Base-by-base conservation (phyloP, 257 asterid genomes). In the Petunia axillaris region DNA sequence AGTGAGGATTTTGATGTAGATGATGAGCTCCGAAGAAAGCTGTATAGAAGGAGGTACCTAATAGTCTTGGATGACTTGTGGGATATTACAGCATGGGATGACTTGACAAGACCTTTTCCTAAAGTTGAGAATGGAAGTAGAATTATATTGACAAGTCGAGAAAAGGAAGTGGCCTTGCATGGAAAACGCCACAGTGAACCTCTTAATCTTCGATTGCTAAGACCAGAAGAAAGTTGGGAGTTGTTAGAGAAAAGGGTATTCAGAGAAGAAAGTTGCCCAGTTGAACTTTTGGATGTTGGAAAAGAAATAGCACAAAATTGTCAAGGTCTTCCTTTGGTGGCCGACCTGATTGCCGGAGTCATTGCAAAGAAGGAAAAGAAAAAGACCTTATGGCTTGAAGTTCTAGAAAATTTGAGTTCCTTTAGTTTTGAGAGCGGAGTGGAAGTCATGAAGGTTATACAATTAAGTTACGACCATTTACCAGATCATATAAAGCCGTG, bases 31-130 rank as follows among this genome's bases (percentile, higher is more conserved):
- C 5, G 67, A 35, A 54, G 6, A 25, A 8, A 38, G 5, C 46
- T 83, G 8, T 13, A 2, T 2, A 76, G 54, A 7, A 36, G 16
- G 63, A 76, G 70, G n/a, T 84, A 84, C 13, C 62, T 84, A 3
- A 68, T 77, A 4, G 87, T 84, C 11, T 11, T 84, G 57, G 86
- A 83, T 80, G 86, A 83, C 81, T 5, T 80, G 1, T 80, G 86
- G 86, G 40, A 62, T 11, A 64, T 5, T 16, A 25, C 59, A 35
- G 75, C 75, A 0, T 83, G 86, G 86, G 64, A 83, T 52, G 65
- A 25, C 8, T 11, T 83, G 16, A 79, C 38, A 5, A 39, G 5
- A 0, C 16, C 44, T 46, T 64, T 83, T 57, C 81, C 81, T 0
- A 15, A 79, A 2, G 5, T n/a, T 4, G 0, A 3, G 3, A 16